These are phyloP conservation scores for Ceratocystis papillata DNA, from an alignment of 2,329 filamentous ascomycete species.

Conservation along the genomic window DNA sequence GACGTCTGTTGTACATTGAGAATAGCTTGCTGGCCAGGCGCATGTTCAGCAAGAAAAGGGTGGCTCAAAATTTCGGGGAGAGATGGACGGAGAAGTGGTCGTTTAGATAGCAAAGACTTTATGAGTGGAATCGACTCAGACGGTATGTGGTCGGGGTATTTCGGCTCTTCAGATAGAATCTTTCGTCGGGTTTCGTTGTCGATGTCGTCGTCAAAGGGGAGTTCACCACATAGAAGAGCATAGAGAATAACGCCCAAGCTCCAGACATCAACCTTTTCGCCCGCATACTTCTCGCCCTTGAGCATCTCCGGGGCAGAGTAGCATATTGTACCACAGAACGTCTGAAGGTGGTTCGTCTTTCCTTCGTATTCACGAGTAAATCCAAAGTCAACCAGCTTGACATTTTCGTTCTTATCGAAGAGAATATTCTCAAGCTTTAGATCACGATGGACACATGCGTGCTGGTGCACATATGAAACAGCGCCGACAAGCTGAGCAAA, in stretches of 20 bases:
- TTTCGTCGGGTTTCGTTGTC: slow-evolving; percentile 74
- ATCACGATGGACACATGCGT: slow-evolving; percentile 92
- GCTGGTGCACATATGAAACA: slow-evolving; percentile 87
- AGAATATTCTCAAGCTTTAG: slow-evolving; percentile 71
- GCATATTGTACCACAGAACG: slow-evolving; percentile 94
- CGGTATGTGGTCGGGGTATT: slow-evolving; percentile 70
- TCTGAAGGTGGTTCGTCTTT: slow-evolving; percentile 86
- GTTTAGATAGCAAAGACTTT: slow-evolving; percentile 73
- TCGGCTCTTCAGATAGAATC: slow-evolving; percentile 77
- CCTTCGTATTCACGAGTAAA: slow-evolving; percentile 97
- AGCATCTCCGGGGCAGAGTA: slow-evolving; percentile 98
- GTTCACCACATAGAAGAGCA: slow-evolving; percentile 67
- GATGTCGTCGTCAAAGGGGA: slow-evolving; percentile 94
- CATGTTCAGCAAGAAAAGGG: slow-evolving; percentile 77
- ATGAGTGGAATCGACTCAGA: slow-evolving; percentile 68
- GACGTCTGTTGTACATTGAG: slow-evolving; percentile 68
- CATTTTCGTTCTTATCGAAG: slow-evolving; percentile 91
- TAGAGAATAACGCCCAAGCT: slow-evolving; percentile 78
- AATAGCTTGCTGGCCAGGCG: slow-evolving; percentile 78
- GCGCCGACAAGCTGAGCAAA: slow-evolving; percentile 93
- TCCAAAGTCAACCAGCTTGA: slow-evolving; percentile 95
- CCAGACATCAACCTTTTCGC: slow-evolving; percentile 97
- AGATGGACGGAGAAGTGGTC: slow-evolving; percentile 70
- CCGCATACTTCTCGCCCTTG: slow-evolving; percentile 94
- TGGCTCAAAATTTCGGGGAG: slow-evolving; percentile 78